phyloP scores from a whole-genome alignment of 805 yeast genomes.

The Zygoascus biomembranicola region DNA sequence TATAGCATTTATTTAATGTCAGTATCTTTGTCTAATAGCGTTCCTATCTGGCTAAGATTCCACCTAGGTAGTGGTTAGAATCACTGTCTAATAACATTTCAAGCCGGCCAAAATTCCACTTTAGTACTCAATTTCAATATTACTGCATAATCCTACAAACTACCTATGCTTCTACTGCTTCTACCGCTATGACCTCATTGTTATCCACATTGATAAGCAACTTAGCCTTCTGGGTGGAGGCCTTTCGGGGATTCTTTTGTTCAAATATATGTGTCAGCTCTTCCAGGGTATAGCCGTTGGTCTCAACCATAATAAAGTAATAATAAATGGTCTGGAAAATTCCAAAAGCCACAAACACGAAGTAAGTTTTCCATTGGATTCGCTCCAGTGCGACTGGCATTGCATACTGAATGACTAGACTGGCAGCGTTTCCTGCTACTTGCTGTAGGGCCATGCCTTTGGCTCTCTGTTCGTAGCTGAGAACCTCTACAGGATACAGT shows the following conservation, averaged over 20 bases:
- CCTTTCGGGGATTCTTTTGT: constrained; percentile 13
- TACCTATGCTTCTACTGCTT: neutral
- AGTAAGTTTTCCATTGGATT: constrained; percentile 28
- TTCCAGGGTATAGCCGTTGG: constrained; percentile 71
- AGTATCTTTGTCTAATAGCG: too few species aligned
- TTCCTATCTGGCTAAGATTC: too few species aligned
- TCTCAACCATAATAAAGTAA: constrained; percentile 65
- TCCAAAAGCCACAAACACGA: constrained; percentile 27
- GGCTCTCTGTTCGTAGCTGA: constrained; percentile 27
- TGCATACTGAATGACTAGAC: constrained; percentile 23
- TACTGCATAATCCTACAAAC: too few species aligned
- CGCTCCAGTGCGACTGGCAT: constrained; percentile 26
- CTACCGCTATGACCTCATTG: neutral
- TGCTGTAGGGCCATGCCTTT: constrained; percentile 24
- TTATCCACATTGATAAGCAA: constrained; percentile 1
- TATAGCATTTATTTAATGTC: too few species aligned
- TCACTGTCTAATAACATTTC: too few species aligned
- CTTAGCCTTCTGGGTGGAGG: constrained; percentile 6
- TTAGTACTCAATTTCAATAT: too few species aligned
- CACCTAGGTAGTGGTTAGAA: too few species aligned
- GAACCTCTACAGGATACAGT: constrained; percentile 27
- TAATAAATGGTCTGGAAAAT: constrained; percentile 32
- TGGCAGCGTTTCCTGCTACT: constrained; percentile 25
- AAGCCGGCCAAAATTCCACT: too few species aligned
- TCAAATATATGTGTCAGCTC: constrained; percentile 58